Evolutionary conservation across 345 rosid species (phyloP), one percentile per base, ranked within the genome.

Genomic region (Hibiscus trionum): DNA sequence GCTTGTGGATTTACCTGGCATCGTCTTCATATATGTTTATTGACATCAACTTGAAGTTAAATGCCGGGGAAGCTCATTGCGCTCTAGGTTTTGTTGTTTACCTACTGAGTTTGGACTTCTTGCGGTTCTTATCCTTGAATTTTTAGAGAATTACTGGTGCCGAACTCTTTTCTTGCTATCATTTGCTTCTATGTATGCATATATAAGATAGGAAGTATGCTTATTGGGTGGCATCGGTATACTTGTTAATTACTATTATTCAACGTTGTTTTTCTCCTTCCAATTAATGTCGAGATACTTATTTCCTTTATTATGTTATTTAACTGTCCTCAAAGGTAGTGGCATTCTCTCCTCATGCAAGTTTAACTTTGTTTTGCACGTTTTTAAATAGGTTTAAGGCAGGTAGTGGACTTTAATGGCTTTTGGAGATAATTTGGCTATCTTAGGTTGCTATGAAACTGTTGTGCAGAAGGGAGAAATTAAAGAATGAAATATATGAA

Each of bases 71-170:
- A 69, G 66, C 65, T 71, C 66, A 63, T 26, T 65, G n/a, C 74
- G 72, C 26, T 57, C 57, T 39, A 31, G 15, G 16, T 75, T 26
- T 56, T 33, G 31, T 52, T 42, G 58, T 63, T 71, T 39, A 72
- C 57, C 67, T 71, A 79, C 71, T 78, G 80, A 57, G 73, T 74
- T 76, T 66, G 24, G 69, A 75, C 52, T 64, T 70, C 62, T 65
- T 44, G 26, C 76, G 39, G 44, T 61, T 16, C 9, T 33, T 61
- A 6, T 33, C 49, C 69, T 64, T 29, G 52, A 64, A 64, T 64
- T 64, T 19, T n/a, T 4, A 31, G 35, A 68, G 69, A 72, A 39
- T 39, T 72, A 61, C 42, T 50, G 27, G 15, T 70, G 42, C 33
- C 26, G 19, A 76, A 75, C 69, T 2, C 61, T 53, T 69, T 39